Conservation (phyloP, 495 filamentous ascomycete genomes). For the Podospora tetraspora region DNA sequence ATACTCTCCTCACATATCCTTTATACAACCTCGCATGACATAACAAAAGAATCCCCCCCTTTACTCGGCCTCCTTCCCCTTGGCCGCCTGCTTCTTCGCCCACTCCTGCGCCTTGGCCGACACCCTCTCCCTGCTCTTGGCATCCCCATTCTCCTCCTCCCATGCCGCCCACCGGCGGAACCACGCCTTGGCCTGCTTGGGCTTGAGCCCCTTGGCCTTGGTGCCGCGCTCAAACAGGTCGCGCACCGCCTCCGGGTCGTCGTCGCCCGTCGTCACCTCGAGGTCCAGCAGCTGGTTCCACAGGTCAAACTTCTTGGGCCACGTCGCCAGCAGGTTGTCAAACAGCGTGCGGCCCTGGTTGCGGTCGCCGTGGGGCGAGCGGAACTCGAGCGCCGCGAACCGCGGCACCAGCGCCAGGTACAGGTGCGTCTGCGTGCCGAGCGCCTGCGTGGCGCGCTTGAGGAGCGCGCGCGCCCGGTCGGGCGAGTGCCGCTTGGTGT, state of each 20-base stretch:
- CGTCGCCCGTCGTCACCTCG: conserved; percentile 57
- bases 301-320: conserved; percentile 81
- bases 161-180: conserved; percentile 80
- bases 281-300: conserved; percentile 90
- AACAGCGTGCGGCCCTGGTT: conserved; percentile 94
- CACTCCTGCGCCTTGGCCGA: conserved; percentile 70
- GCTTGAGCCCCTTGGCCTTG: conserved; percentile 62
- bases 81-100: conserved; percentile 31
- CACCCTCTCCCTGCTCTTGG: conserved; percentile 65
- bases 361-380: conserved; percentile 70
- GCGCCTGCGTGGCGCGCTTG: conserved; percentile 78
- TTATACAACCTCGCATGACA: background rate
- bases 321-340: conserved; percentile 76
- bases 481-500: conserved; percentile 60
- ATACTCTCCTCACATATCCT: background rate
- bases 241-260: conserved; percentile 55
- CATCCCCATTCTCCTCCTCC: conserved; percentile 68
- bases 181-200: conserved; percentile 69
- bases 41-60: background rate
- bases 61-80: conserved; percentile 26
- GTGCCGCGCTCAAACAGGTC: conserved; percentile 76
- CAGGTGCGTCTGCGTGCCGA: conserved; percentile 53
- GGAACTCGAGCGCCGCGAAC: conserved; percentile 89
- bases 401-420: conserved; percentile 76
- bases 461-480: conserved; percentile 73